Evolutionary conservation across 2,329 filamentous ascomycete genomes (phyloP), one percentile per base, ranked within the genome.

Genomic region (Chrysosporium queenslandicum): DNA sequence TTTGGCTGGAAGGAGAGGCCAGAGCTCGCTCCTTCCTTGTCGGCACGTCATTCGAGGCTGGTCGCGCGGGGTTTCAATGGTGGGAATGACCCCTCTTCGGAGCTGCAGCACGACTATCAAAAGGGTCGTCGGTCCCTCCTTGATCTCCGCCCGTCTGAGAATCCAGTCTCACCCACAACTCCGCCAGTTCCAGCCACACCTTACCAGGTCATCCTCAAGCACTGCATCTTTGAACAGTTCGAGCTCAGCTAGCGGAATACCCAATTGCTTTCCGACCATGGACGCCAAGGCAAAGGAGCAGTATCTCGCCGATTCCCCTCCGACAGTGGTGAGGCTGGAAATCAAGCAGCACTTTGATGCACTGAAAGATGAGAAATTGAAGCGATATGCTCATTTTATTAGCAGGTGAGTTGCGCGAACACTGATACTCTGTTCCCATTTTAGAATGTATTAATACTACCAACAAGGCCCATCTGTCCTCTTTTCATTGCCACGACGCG

Each of bases 311-410:
- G 92, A 98, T 70, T 83, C 85, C 58, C 92, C 92, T 42, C 92
- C 92, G 0, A 86, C 83, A 46, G 81, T 96, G 53, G 91, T 96
- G 54, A 82, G 84, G 45, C 80, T 98, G 46, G 84, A 88, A 67
- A 92, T 97, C 67, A 88, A 88, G 72, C 86, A 88, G 66, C 91
- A 97, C 71, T 98, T 97, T 63, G 85, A 91, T 52, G 81, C 69
- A 5, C 63, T 76, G 41, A 69, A 68, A 34, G 66, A 73, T 53
- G 64, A 65, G 41, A 68, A 85, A 66, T 81, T 94, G 73, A 89
- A 91, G 74, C 83, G 86, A 65, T 96, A 96, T 76, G 86, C 90
- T 58, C 90, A 96, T 71, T 89, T 84, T 65, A 87, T 94, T 66
- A 87, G 83, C 78, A 81, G 79, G 85, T 87, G 76, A 61, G 74